phyloP scores from a whole-genome alignment of 73 alveolate genomes.

The Stentor coeruleus region DNA sequence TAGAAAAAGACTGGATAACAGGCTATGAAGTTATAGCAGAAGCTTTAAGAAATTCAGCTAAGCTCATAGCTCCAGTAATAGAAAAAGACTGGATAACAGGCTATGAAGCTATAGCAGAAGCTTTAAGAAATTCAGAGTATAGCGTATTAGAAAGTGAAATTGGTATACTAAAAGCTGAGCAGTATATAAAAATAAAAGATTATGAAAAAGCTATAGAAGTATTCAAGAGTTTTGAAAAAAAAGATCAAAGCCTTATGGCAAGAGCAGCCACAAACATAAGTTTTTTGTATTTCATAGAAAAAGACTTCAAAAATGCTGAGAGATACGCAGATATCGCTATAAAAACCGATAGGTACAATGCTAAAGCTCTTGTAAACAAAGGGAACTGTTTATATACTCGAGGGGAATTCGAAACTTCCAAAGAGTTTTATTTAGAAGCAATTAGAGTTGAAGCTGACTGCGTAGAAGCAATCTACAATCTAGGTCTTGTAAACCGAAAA shows the following conservation, averaged over 20 bases:
- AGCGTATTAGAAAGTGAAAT: constrained; percentile 93
- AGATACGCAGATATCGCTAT: constrained; percentile 99
- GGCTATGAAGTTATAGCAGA: no score
- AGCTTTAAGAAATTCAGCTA: constrained; percentile 69
- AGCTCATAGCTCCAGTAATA: constrained; percentile 87
- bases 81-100: constrained; percentile 88
- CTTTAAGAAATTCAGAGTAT: constrained; percentile 81
- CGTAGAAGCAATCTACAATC: constrained; percentile 99
- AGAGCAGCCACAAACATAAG: constrained; percentile 97
- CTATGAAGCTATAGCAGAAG: constrained; percentile 84
- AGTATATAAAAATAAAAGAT: constrained; percentile 89
- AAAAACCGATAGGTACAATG: constrained; percentile 95
- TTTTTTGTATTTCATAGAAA: constrained; percentile 95
- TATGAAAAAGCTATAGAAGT: constrained; percentile 88
- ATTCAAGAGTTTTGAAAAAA: constrained; percentile 91
- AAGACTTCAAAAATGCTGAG: constrained; percentile 96
- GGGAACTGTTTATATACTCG: constrained; percentile 74
- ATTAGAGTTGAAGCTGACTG: constrained; percentile 99
- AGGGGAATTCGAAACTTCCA: constrained; percentile 97
- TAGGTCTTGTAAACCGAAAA: constrained; percentile 91
- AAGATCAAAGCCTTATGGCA: constrained; percentile 96
- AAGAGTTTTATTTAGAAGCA: constrained; percentile 98
- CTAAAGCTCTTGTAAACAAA: constrained; percentile 98
- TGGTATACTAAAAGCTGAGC: constrained; percentile 94
- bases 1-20: constrained; percentile 84